phyloP scores from a whole-genome alignment of 192 early-diverging fungal species.

The Linnemannia elongata region DNA sequence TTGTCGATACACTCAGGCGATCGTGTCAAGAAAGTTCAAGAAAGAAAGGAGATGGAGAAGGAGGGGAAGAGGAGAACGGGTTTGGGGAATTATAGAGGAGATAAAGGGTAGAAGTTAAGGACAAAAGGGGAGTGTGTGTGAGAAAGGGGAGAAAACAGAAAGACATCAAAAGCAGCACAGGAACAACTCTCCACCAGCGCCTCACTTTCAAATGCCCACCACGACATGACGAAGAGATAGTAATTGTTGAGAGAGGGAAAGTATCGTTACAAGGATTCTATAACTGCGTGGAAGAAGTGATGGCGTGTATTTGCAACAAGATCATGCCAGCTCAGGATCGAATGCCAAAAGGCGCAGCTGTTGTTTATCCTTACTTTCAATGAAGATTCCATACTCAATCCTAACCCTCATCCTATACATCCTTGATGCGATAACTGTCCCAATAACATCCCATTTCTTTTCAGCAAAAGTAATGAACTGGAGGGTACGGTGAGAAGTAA shows the following conservation, averaged over 20 bases:
- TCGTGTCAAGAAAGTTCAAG: background rate
- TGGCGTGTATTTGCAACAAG: background rate
- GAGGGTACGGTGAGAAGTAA: background rate
- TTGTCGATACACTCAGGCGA: background rate
- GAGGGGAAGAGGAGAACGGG: no score
- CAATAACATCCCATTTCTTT: no score
- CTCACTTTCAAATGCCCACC: background rate
- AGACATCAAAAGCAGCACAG: background rate
- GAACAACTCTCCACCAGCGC: background rate
- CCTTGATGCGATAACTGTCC: no score
- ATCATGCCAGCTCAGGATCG: background rate
- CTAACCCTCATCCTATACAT: no score
- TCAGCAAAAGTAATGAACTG: no score
- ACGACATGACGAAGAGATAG: background rate
- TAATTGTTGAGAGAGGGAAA: background rate
- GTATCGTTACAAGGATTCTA: background rate
- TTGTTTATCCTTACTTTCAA: no score
- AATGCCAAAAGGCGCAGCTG: background rate
- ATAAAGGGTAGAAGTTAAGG: no score
- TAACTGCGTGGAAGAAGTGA: background rate
- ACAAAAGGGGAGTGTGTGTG: background rate
- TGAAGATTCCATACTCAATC: no score
- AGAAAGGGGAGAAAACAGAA: background rate
- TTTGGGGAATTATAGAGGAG: no score
- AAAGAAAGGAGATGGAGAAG: background rate